Conservation (phyloP, 768 basidiomycete species). For the Scleroderma bovista region DNA sequence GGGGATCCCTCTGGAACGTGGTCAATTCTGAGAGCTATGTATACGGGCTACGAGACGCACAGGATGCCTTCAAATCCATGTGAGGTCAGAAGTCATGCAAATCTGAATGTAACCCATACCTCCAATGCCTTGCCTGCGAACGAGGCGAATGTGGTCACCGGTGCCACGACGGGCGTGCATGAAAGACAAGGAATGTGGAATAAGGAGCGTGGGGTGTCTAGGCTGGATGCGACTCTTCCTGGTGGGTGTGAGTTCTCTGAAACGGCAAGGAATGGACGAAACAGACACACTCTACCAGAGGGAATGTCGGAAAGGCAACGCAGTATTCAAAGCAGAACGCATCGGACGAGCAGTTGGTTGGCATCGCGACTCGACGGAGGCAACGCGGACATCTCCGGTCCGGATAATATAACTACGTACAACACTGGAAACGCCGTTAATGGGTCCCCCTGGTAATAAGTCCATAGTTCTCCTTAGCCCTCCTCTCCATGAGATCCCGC, state of each 20-base stretch:
- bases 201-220: slow-evolving; percentile 18
- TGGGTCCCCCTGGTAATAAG: slow-evolving; percentile 29
- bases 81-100: neutral
- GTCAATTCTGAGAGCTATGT: no score
- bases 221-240: no score
- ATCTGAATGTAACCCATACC: slow-evolving; percentile 16
- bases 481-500: slow-evolving; percentile 88
- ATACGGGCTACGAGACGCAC: slow-evolving; percentile 12
- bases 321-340: no score
- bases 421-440: slow-evolving; percentile 9
- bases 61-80: slow-evolving; percentile 14
- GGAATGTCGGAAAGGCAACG: neutral
- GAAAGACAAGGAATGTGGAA: slow-evolving; percentile 11
- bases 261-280: slow-evolving; percentile 1
- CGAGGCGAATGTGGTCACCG: slow-evolving; percentile 12
- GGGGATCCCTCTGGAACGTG: no score
- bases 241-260: neutral
- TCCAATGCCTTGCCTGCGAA: slow-evolving; percentile 24
- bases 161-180: slow-evolving; percentile 16
- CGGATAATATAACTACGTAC: neutral
- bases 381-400: neutral
- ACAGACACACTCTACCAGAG: slow-evolving; percentile 2
- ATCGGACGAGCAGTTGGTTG: slow-evolving; percentile 18
- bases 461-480: slow-evolving; percentile 73
- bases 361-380: slow-evolving; percentile 24